phyloP scores from a whole-genome alignment of 768 basidiomycete genomes.

The Cystoderma amianthinum region DNA sequence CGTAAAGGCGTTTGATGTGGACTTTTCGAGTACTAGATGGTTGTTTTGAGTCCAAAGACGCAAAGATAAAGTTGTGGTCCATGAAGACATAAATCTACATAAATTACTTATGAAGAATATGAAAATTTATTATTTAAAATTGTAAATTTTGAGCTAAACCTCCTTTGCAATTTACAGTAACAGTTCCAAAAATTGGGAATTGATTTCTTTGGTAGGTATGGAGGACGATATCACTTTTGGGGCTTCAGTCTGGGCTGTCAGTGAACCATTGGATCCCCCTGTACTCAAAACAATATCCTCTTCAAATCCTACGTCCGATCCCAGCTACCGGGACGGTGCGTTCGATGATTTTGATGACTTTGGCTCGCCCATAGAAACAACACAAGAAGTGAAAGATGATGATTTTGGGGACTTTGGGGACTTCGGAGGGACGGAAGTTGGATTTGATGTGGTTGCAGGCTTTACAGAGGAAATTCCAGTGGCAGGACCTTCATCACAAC shows the following conservation, averaged over 20 bases:
- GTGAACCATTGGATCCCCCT: conserved; percentile 25
- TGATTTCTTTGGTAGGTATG: too few species aligned
- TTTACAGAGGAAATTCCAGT: conserved; percentile 31
- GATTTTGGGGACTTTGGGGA: conserved; percentile 88
- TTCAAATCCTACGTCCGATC: conserved; percentile 13
- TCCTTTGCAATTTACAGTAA: too few species aligned
- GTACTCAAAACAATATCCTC: conserved; percentile 16
- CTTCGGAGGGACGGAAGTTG: conserved; percentile 59
- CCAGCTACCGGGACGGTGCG: conserved; percentile 24
- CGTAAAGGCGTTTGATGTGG: conserved; percentile 69
- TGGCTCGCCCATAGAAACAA: conserved; percentile 35
- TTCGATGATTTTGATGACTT: conserved; percentile 63
- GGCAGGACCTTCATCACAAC: conserved; percentile 33
- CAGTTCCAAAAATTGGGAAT: too few species aligned
- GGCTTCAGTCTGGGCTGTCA: conserved; percentile 66
- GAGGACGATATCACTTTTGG: conserved; percentile 71
- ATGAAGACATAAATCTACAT: conserved; percentile 22
- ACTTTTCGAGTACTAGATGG: conserved; percentile 54
- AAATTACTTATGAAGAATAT: conserved; percentile 20
- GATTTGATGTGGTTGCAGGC: conserved; percentile 25
- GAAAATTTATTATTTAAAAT: not conserved
- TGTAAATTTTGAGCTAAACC: too few species aligned
- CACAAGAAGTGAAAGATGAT: conserved; percentile 49
- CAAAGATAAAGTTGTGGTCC: conserved; percentile 56
- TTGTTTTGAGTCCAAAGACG: conserved; percentile 40